Percentiles rank a stretch among this genome's conserved stretches.
Conservation (phyloP, 2,329 filamentous ascomycete genomes). For the Colletotrichum lini region DNA sequence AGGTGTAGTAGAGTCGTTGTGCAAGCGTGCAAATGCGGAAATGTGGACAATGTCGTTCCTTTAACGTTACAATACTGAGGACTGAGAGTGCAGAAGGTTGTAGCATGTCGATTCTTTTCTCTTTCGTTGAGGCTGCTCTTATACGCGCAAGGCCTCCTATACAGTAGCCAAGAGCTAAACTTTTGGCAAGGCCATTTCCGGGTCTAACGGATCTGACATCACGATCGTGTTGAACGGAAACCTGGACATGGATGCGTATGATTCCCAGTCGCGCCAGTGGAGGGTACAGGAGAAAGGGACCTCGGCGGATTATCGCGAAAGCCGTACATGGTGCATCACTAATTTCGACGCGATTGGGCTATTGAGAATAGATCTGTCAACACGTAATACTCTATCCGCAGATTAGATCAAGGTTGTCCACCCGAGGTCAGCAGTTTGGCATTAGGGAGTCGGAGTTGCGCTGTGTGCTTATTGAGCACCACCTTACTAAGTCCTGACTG, state of each 20-base stretch:
- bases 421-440: neutral
- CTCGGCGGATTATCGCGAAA: neutral
- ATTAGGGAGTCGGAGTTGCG: neutral
- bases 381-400: neutral
- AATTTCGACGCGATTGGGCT: neutral
- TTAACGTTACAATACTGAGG: neutral
- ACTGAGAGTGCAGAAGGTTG: neutral
- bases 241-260: neutral
- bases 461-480: neutral
- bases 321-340: neutral
- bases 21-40: neutral
- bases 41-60: no score
- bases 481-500: neutral
- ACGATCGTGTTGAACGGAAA: neutral
- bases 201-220: neutral
- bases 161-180: neutral
- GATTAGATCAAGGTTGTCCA: neutral
- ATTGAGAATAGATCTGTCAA: neutral
- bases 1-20: neutral
- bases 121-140: neutral
- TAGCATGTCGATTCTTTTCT: neutral
- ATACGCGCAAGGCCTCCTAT: neutral
- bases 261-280: neutral
- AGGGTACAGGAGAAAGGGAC: neutral
- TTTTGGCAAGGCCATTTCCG: neutral